These are phyloP conservation scores for Lentinula edodes DNA, from an alignment of 768 basidiomycete genomes.

Conservation along the genomic window DNA sequence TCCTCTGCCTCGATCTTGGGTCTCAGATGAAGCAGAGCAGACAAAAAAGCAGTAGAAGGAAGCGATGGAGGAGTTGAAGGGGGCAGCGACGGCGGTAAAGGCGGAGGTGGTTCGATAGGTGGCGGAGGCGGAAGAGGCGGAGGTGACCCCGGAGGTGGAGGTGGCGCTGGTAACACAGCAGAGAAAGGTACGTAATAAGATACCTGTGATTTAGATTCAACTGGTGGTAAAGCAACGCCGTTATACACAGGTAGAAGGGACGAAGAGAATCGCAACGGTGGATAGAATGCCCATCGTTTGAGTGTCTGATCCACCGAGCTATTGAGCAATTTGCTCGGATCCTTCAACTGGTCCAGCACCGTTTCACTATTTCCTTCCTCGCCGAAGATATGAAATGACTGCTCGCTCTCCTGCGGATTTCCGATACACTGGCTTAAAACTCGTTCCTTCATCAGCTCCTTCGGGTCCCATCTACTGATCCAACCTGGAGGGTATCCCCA, in stretches of 20 bases:
- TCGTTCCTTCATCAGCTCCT: conserved; percentile 36
- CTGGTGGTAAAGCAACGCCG: conserved; percentile 30
- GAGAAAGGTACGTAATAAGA: neutral
- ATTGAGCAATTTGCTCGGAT: neutral
- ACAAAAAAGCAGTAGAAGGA: conserved; percentile 5
- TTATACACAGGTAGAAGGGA: conserved; percentile 49
- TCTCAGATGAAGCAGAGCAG: conserved; percentile 3
- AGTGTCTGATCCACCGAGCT: conserved; percentile 1
- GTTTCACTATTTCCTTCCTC: conserved; percentile 17
- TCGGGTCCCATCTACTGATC: conserved; percentile 48
- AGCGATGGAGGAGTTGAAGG: conserved; percentile 15
- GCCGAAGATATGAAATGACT: conserved; percentile 32
- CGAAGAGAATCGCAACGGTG: conserved; percentile 53
- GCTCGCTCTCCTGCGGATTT: conserved; percentile 12
- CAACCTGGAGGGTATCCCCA: conserved; percentile 84
- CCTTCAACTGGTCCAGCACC: conserved; percentile 9
- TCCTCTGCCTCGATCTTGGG: conserved; percentile 10
- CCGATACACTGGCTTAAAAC: conserved; percentile 39
- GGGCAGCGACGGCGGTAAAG: conserved; percentile 31
- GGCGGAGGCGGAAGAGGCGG: neutral
- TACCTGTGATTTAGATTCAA: conserved; percentile 20
- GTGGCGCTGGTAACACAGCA: neutral
- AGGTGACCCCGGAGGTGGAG: too few relatives aligned
- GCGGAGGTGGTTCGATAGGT: conserved; percentile 18
- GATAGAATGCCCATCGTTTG: conserved; percentile 61